phyloP scores from a whole-genome alignment of 176 grass and related monocot species.

The Elaeis guineensis region DNA sequence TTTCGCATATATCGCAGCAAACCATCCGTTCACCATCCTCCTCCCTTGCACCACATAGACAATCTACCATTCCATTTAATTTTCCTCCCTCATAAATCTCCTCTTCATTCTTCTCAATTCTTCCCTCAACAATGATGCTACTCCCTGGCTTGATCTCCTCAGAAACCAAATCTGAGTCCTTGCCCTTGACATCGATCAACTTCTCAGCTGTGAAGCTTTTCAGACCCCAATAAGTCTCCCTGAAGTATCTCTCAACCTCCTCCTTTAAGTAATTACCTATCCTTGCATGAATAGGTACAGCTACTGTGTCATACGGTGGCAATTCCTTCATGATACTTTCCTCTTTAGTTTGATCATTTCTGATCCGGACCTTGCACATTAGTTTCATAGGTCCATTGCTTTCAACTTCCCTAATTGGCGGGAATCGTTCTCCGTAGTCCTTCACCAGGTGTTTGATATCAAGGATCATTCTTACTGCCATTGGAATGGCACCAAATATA shows the following conservation, averaged over 20 bases:
- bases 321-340: conserved; percentile 14
- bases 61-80: conserved; percentile 39
- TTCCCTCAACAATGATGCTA: conserved; percentile 46
- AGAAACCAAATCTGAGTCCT: conserved; percentile 29
- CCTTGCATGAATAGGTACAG: conserved; percentile 50
- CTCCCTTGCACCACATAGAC: conserved; percentile 52
- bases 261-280: conserved; percentile 68
- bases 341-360: conserved; percentile 5
- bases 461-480: conserved; percentile 46
- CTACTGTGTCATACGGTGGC: conserved; percentile 49
- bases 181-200: conserved; percentile 22
- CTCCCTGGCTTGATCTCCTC: conserved; percentile 30
- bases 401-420: conserved; percentile 4
- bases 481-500: conserved; percentile 38
- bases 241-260: conserved; percentile 60
- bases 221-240: conserved; percentile 57
- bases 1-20: conserved; percentile 78
- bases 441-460: conserved; percentile 83
- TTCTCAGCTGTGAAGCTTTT: conserved; percentile 51
- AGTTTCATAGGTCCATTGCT: conserved; percentile 38
- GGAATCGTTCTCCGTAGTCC: conserved; percentile 38
- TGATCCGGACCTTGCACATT: conserved; percentile 47
- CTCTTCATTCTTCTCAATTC: conserved; percentile 13
- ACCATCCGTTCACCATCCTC: conserved; percentile 78
- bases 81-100: conserved; percentile 42